Percentiles rank a stretch among this genome's conserved stretches.
These are phyloP conservation scores for Neurospora tetraspora DNA, from an alignment of 495 filamentous ascomycete species.

Conservation along the genomic window DNA sequence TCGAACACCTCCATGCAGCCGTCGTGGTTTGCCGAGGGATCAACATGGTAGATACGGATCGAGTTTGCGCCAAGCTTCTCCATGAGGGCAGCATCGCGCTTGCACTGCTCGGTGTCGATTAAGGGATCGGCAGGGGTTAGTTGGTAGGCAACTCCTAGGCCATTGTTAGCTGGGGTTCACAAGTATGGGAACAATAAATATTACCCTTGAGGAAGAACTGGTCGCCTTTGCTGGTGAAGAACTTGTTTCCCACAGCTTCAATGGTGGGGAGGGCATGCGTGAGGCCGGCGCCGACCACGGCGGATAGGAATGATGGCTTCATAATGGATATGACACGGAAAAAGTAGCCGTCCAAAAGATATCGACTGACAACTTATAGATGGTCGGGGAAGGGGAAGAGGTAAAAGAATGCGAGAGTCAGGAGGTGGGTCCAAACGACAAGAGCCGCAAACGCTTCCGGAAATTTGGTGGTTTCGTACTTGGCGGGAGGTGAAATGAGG, in stretches of 20 bases:
- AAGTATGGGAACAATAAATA: not conserved
- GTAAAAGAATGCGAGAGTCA: not conserved
- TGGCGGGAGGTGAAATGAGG: not conserved
- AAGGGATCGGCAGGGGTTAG: constrained; percentile 53
- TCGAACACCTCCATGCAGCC: constrained; percentile 62
- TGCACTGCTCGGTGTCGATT: constrained; percentile 64
- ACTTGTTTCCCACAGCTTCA: constrained; percentile 66
- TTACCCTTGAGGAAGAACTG: constrained; percentile 79
- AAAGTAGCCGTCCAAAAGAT: not conserved
- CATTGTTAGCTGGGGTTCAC: not conserved
- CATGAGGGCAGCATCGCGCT: constrained; percentile 70
- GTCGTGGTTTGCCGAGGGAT: constrained; percentile 55
- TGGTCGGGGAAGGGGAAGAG: not conserved
- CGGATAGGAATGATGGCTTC: constrained; percentile 14
- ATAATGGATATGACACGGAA: not conserved
- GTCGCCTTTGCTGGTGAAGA: constrained; percentile 66
- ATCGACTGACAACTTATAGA: not conserved
- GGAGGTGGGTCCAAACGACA: not conserved
- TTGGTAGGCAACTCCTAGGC: constrained; percentile 17
- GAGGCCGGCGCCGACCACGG: constrained; percentile 24
- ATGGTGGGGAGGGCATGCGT: constrained; percentile 44
- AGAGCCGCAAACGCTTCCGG: not conserved
- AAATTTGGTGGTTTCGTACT: not conserved
- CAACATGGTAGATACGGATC: constrained; percentile 86
- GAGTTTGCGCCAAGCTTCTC: constrained; percentile 69